Percentiles rank a stretch among this genome's conserved stretches.
Conservation (phyloP, 2,329 filamentous ascomycete genomes). For the Cladosporium sp. region DNA sequence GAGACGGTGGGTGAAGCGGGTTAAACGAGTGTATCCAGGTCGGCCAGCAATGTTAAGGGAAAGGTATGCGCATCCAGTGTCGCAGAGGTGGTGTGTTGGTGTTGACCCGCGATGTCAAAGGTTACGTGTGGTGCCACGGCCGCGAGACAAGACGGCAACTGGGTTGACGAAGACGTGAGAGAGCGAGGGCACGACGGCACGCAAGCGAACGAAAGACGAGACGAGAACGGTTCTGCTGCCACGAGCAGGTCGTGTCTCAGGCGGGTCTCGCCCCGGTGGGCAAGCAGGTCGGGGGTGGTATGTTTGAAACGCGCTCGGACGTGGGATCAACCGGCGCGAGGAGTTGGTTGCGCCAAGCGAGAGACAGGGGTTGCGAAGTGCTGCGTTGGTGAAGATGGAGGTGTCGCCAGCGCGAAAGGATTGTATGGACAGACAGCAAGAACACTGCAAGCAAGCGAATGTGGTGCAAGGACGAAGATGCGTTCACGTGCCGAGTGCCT, state of each 20-base stretch:
- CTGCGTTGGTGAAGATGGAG: slow-evolving; percentile 4
- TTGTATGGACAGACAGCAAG: too few species aligned
- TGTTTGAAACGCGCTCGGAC: slow-evolving; percentile 13
- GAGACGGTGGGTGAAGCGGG: slow-evolving; percentile 1
- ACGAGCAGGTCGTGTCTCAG: slow-evolving; percentile 11
- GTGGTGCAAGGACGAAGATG: not conserved
- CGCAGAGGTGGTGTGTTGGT: slow-evolving; percentile 3
- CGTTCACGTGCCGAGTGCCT: not conserved
- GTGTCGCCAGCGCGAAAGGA: not conserved
- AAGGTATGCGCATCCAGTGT: slow-evolving; percentile 14
- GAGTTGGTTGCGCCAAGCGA: slow-evolving; percentile 8
- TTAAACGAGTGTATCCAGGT: slow-evolving; percentile 4
- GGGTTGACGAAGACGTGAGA: not conserved
- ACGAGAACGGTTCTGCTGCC: slow-evolving; percentile 6
- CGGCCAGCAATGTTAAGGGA: slow-evolving; percentile 8
- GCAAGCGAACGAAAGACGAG: not conserved
- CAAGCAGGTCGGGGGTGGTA: slow-evolving; percentile 10
- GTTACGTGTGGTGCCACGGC: slow-evolving; percentile 2
- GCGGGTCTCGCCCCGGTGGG: slow-evolving; percentile 9
- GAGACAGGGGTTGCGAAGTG: not conserved
- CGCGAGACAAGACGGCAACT: not conserved
- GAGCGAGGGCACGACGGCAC: slow-evolving; percentile 5
- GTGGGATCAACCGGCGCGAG: slow-evolving; percentile 3
- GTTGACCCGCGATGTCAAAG: not conserved
- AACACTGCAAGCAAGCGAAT: not conserved